Base-by-base conservation (phyloP, 2,329 filamentous ascomycete species). In the Paecilomyces variotii region DNA sequence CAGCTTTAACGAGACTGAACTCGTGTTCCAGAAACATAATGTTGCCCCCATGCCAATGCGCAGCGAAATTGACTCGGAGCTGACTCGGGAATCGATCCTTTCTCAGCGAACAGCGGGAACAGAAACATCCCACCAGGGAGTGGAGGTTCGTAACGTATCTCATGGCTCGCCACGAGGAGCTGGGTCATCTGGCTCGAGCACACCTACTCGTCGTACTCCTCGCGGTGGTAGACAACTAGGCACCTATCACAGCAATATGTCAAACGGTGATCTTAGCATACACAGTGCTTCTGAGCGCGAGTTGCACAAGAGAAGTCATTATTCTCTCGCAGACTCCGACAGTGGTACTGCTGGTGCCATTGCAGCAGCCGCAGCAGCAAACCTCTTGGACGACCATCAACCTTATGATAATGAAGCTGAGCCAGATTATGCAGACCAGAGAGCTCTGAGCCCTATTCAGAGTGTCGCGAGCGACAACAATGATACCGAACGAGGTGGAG, bases 381-480 rank as follows among this genome's bases (percentile, higher is more conserved):
- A 74, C 52, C 64, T 72, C 4, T 65, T 75, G 27, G 72, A 74
- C 56, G 63, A 65, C 32, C 69, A 73, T 53, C 75, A 80, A 7
- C 80, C 79, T 19, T 79, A 81, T 61, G 75, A 78, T 19, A 80
- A 82, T 57, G 75, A 78, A 2, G 76, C 80, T 14, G 75, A 78
- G 39, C 75, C 75, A 49, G 79, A 78, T 26, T 76, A 78, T 56
- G 62, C 67, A 52, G 87, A 88, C 64, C 82, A 84, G 56, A 87
- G 89, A 50, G 87, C 86, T 10, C 76, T 95, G 54, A 97, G 92
- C 69, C 93, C 93, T 0, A 92, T 96, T 60, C 92, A 94, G 65
- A 97, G 92, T 67, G 90, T 96, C 14, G 93, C 91, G 10, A 94
- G 92, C 62, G 93, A 91, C 67, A 87, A 85, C 3, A 86, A 91